phyloP scores from a whole-genome alignment of 2,329 filamentous ascomycete species.

The Diaporthe sp. region DNA sequence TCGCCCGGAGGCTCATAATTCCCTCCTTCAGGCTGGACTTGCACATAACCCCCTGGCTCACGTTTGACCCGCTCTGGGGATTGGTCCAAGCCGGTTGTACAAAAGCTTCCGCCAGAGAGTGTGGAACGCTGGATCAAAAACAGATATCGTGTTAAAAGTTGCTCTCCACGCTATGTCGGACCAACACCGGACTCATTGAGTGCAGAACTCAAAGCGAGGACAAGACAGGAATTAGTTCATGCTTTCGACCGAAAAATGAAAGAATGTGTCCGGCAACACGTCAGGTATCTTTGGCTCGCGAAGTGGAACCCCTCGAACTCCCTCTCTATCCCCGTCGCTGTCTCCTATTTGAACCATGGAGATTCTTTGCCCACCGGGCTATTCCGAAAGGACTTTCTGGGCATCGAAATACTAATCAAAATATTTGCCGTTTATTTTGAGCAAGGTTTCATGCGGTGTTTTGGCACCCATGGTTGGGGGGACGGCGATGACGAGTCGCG shows the following conservation, averaged over 20 bases:
- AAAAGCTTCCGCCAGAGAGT: no score
- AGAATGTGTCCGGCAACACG: background rate
- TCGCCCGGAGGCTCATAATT: background rate
- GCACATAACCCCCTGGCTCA: background rate
- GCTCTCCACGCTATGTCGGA: background rate
- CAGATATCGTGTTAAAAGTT: background rate
- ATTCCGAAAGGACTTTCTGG: background rate
- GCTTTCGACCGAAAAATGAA: background rate
- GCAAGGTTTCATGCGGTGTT: constrained; percentile 19
- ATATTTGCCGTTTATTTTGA: constrained; percentile 9
- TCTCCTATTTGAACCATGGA: constrained; percentile 15
- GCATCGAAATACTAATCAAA: background rate
- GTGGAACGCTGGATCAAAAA: background rate
- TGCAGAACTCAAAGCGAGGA: constrained; percentile 23
- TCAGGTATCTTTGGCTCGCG: background rate
- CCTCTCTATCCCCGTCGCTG: background rate
- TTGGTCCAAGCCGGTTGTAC: background rate
- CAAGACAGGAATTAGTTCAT: constrained; percentile 2
- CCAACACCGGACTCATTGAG: constrained; percentile 25
- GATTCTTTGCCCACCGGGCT: constrained; percentile 7
- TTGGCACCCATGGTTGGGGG: background rate
- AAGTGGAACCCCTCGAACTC: background rate
- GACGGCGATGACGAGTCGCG: background rate
- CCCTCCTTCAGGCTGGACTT: background rate
- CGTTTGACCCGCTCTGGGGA: constrained; percentile 4